Conservation (phyloP, 2,329 filamentous ascomycete species). For the Chaetothyriales sp. region DNA sequence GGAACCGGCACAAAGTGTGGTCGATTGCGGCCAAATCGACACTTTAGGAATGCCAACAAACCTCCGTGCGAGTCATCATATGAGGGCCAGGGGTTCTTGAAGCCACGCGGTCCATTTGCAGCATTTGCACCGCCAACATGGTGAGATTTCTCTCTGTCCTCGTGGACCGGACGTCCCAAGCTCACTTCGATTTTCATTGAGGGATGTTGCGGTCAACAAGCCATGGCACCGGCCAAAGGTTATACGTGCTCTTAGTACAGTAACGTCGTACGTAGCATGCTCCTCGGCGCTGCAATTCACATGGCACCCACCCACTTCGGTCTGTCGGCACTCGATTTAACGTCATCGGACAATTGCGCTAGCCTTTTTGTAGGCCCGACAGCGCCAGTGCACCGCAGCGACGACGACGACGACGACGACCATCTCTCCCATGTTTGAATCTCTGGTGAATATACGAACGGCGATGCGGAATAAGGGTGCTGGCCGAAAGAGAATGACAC, state of each 20-base stretch:
- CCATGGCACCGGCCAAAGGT: neutral
- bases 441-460: neutral
- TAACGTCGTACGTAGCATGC: too few species aligned
- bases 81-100: conserved; percentile 39
- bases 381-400: too few species aligned
- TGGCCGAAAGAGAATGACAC: neutral
- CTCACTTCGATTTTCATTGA: neutral
- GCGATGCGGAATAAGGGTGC: neutral
- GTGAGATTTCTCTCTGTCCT: conserved; percentile 20
- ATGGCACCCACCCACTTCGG: neutral
- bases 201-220: neutral
- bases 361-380: neutral
- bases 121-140: conserved; percentile 23
- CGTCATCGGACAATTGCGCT: neutral
- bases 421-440: neutral
- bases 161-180: neutral
- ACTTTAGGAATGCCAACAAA: conserved; percentile 24
- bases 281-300: neutral
- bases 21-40: conserved; percentile 13
- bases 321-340: neutral
- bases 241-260: neutral
- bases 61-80: conserved; percentile 2
- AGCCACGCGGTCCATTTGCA: conserved; percentile 29
- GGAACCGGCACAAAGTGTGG: conserved; percentile 33
- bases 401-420: neutral